Base-by-base conservation (phyloP, 2,329 filamentous ascomycete genomes). In the Paraconiothyrium brasiliense region DNA sequence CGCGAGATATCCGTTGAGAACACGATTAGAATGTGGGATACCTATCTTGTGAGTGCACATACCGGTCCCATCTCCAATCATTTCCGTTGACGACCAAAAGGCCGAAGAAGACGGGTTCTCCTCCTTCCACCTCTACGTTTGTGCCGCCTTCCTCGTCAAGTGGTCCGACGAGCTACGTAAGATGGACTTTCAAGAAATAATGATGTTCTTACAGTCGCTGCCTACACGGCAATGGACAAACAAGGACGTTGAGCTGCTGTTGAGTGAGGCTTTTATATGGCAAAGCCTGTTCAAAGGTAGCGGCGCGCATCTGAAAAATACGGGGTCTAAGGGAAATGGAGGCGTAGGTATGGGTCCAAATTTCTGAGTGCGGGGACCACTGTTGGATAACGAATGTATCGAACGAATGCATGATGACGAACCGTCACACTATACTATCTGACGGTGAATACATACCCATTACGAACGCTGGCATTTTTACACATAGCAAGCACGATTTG, bases 11-110 rank as follows among this genome's bases (percentile, higher is more conserved):
- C 92, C 76, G 94, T 99, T 60, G 92, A 90, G 78, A 98, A 97
- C 77, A 97, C 93, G 0, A 97, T 99, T 66, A 87, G 95, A 70
- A 99, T 99, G 95, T 99, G 95, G 95, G 95, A 99, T 79, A 99
- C 95, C 30, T 99, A 99, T 81, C 87, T 99, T 82, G 94, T 97
- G 83, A 76, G 89, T 81, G 43, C 20, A 13, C 9, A 27, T 7
- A 61, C 46, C 16, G 50, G 16, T 7, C 13, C n/a, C 22, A 32
- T 13, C 9, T 0, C 11, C 30, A 10, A 13, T 3, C 60, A 60
- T 54, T 20, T 16, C 11, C 20, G 44, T 68, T 76, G 56, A 73
- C 55, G 30, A 35, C 14, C 4, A 8, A 16, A 68, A 98, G 94
- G 93, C 95, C 52, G 96, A 99, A 84, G 95, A 98, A 74, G 93